Base-by-base conservation (phyloP, 2,329 filamentous ascomycete species). In the Aspergillus alliaceus region DNA sequence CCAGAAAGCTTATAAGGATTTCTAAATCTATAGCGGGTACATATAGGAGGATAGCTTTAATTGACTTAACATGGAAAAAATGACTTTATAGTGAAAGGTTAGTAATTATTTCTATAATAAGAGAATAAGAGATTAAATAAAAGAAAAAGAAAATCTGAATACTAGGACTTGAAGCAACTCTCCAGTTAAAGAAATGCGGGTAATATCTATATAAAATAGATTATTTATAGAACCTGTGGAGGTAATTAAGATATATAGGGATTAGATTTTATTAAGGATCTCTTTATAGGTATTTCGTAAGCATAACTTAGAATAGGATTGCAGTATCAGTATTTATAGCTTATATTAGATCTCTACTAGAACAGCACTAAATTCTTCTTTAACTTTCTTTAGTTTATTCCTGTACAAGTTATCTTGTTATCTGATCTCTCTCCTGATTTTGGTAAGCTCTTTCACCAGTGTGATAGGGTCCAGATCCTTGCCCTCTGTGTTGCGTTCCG, bases 361-460 rank as follows among this genome's bases (percentile, higher is more conserved):
- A 48, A 57, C 59, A 40, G 59, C 52, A 27, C 55, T 48, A 46
- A 64, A 64, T 48, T 67, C 56, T 59, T 59, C 61, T 58, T 57
- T 65, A 6, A 57, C 46, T 58, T 52, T 66, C 24, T 59, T 51
- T 4, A 68, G 48, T 25, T 68, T 60, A 56, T 65, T 29, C 53
- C 58, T 66, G 12, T 68, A 53, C 20, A 61, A 18, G 8, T 63
- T 50, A 49, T 68, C 61, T 54, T 57, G 54, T 31, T 2, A 53
- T 59, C 55, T 63, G 52, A 68, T 66, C 22, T 67, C 62, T 50
- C 6, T 57, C 39, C 62, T 65, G 40, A 67, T 61, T 58, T 67
- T 67, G 29, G 44, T 29, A 7, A 67, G 22, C 44, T 66, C 61
- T 44, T 55, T 55, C 12, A 68, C 37, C 0, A 67, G 40, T 12